A percentile compares a stretch with the other conserved stretches of the same genome.
These are phyloP conservation scores for Pythium oligandrum DNA, from an alignment of 352 stramenopile species.

Conservation along the genomic window DNA sequence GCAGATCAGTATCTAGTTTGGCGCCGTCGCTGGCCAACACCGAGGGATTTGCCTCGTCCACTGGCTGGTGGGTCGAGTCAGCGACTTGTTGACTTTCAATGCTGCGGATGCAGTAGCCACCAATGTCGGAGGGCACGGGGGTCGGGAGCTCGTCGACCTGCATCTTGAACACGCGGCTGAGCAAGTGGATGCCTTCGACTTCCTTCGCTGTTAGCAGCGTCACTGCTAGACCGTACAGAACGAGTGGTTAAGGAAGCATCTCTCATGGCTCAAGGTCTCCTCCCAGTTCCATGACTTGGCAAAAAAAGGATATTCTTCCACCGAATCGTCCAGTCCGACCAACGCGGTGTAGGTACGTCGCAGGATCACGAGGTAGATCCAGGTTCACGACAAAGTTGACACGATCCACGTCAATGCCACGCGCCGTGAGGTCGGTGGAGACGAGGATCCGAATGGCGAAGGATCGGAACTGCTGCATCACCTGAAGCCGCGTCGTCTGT, in stretches of 20 bases:
- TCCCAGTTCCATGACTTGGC: constrained; percentile 1
- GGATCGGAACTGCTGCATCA: constrained; percentile 58
- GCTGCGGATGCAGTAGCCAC: constrained; percentile 23
- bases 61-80: too few species aligned
- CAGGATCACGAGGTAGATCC: constrained; percentile 63
- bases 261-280: not conserved
- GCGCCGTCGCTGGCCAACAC: too few species aligned
- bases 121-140: constrained; percentile 43
- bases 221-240: constrained; percentile 50
- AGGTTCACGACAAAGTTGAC: constrained; percentile 83
- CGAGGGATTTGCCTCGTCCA: too few species aligned
- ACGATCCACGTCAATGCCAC: constrained; percentile 71
- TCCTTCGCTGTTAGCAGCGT: constrained; percentile 48
- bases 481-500: constrained; percentile 47
- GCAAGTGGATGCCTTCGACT: constrained; percentile 45
- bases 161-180: constrained; percentile 73
- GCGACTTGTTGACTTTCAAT: not conserved
- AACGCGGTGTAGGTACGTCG: constrained; percentile 77
- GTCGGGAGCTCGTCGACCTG: constrained; percentile 38
- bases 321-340: constrained; percentile 72
- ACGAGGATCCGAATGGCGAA: constrained; percentile 58
- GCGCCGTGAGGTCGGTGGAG: constrained; percentile 70
- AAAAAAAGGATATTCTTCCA: constrained; percentile 55
- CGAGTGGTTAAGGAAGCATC: not conserved
- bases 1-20: too few species aligned